Evolutionary conservation across 225 moss, liverwort and hornwort species (phyloP).

Genomic region (Pleurozium schreberi): DNA sequence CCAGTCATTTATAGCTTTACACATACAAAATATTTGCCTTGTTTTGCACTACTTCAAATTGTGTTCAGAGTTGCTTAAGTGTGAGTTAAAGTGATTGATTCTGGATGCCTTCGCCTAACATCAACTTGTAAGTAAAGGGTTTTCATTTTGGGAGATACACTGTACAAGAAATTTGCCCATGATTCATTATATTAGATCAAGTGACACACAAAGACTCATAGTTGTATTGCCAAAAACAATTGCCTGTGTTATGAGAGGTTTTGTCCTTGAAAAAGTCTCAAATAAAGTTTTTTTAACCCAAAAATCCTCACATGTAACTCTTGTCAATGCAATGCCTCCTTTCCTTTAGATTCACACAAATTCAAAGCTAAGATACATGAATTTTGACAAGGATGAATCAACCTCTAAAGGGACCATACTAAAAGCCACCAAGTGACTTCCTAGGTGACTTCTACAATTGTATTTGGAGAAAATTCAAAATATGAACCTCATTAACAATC

Average conservation of each 20-base stretch:
- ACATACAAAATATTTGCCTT: no score
- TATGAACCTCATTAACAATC: neutral
- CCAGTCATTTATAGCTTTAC: no score
- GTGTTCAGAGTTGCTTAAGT: no score
- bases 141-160: neutral
- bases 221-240: neutral
- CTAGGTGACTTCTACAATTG: fast-evolving
- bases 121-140: no score
- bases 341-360: neutral
- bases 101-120: no score
- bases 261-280: neutral
- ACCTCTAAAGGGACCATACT: neutral
- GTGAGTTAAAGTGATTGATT: no score
- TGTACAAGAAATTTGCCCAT: neutral
- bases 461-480: neutral
- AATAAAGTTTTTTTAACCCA: neutral
- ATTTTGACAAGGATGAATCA: fast-evolving
- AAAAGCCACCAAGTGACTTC: fast-evolving
- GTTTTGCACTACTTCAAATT: no score
- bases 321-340: neutral
- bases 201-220: neutral
- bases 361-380: neutral
- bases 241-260: neutral
- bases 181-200: neutral
- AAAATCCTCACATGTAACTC: neutral